A percentile compares a stretch with the other conserved stretches of the same genome.
Conservation (phyloP, 305 asterid genomes). For the Ilex paraguariensis region DNA sequence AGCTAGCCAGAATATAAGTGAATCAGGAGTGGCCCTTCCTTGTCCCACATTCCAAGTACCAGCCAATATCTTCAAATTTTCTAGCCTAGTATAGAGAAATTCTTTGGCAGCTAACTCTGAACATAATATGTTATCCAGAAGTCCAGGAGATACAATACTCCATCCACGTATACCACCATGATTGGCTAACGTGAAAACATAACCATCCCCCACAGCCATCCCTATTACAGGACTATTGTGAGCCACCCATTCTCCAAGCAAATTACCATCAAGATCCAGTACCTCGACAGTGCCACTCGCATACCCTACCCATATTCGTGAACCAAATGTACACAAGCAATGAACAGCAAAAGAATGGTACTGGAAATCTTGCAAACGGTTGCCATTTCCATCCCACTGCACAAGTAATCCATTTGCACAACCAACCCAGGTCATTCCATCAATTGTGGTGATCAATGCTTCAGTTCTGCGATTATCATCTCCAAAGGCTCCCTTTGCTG, state of each 20-base stretch:
- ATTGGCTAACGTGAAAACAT: slow-evolving; percentile 69
- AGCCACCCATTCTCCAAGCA: slow-evolving; percentile 87
- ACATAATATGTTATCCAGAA: slow-evolving; percentile 55
- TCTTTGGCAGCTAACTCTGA: slow-evolving; percentile 80
- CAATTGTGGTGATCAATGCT: slow-evolving; percentile 57
- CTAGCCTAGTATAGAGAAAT: slow-evolving; percentile 66
- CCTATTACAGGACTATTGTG: slow-evolving; percentile 77
- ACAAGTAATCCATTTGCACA: slow-evolving; percentile 85
- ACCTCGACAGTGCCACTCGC: slow-evolving; percentile 80
- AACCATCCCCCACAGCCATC: slow-evolving; percentile 68
- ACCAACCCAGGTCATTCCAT: slow-evolving; percentile 91
- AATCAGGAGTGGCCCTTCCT: slow-evolving; percentile 86
- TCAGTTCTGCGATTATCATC: slow-evolving; percentile 84
- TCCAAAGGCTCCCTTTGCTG: slow-evolving; percentile 74
- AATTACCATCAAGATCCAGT: slow-evolving; percentile 73
- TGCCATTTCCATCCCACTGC: slow-evolving; percentile 92
- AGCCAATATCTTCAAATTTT: slow-evolving; percentile 77
- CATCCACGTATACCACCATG: slow-evolving; percentile 99
- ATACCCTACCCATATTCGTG: slow-evolving; percentile 89
- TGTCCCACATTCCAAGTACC: slow-evolving; percentile 99
- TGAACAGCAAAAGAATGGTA: slow-evolving; percentile 69
- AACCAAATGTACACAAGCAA: slow-evolving; percentile 66
- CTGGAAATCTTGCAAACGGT: slow-evolving; percentile 67
- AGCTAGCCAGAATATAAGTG: slow-evolving; percentile 86
- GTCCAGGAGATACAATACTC: slow-evolving; percentile 85